Conservation (phyloP, 768 basidiomycete species). For the Coprinopsis cinerea region DNA sequence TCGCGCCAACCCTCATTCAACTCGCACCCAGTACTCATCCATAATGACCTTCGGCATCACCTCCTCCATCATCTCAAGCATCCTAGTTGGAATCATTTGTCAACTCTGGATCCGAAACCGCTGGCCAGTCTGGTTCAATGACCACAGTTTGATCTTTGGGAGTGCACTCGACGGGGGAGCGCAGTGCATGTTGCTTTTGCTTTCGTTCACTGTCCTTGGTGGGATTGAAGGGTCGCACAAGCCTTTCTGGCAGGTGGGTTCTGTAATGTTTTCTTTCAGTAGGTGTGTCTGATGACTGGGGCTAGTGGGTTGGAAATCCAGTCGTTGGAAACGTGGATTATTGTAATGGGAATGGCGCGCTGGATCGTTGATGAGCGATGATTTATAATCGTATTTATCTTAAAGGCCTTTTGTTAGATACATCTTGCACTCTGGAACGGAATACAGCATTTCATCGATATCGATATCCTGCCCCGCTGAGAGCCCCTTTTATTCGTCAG, state of each 20-base stretch:
- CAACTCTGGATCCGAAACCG: neutral
- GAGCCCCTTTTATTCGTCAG: too few species aligned
- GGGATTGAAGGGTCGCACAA: neutral
- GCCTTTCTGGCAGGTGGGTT: constrained; percentile 6
- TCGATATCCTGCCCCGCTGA: too few species aligned
- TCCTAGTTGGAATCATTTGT: neutral
- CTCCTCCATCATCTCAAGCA: neutral
- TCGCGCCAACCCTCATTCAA: constrained; percentile 1
- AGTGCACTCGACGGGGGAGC: constrained; percentile 2
- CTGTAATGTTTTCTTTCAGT: neutral
- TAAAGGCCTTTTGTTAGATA: too few species aligned
- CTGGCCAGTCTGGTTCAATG: neutral
- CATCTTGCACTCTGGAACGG: too few species aligned
- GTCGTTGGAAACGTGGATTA: constrained; percentile 1
- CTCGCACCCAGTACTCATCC: constrained; percentile 4
- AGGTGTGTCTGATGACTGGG: neutral
- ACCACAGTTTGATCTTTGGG: neutral
- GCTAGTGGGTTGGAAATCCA: constrained; percentile 1
- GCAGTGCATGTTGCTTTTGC: constrained; percentile 1
- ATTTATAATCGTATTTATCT: too few species aligned
- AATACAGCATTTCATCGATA: too few species aligned
- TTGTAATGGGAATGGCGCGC: constrained; percentile 3
- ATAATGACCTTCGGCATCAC: constrained; percentile 7
- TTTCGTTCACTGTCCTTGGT: neutral
- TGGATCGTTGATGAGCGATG: neutral